Conservation (phyloP, 345 rosid species). For the Crucihimalaya himalaica region DNA sequence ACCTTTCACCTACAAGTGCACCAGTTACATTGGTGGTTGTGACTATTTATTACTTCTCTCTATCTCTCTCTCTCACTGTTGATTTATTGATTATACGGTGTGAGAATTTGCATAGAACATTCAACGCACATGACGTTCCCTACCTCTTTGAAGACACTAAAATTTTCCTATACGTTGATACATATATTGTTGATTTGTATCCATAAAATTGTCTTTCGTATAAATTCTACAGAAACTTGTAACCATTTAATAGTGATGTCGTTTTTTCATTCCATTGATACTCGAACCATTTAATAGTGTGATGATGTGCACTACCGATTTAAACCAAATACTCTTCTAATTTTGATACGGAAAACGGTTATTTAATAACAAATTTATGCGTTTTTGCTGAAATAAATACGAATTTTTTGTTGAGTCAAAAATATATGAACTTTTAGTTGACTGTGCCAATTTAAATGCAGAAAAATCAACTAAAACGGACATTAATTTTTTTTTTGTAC, state of each 20-base stretch:
- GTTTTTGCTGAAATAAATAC: no score
- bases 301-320: neutral
- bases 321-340: neutral
- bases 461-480: no score
- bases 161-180: neutral
- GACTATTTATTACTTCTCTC: constrained; percentile 26
- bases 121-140: constrained; percentile 29
- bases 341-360: no score
- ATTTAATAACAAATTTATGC: no score
- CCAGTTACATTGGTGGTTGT: constrained; percentile 37
- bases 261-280: constrained; percentile 1
- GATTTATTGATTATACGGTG: constrained; percentile 23
- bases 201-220: neutral
- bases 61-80: constrained; percentile 7
- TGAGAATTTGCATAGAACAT: constrained; percentile 22
- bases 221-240: neutral
- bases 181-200: neutral
- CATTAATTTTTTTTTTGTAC: no score
- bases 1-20: constrained; percentile 36
- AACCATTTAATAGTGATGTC: constrained; percentile 5
- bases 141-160: neutral
- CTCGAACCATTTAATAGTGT: neutral
- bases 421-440: no score
- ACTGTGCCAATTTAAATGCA: no score
- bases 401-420: no score